These are phyloP conservation scores for Leishmania mexicana DNA, from an alignment of 208 protist species.

Conservation along the genomic window DNA sequence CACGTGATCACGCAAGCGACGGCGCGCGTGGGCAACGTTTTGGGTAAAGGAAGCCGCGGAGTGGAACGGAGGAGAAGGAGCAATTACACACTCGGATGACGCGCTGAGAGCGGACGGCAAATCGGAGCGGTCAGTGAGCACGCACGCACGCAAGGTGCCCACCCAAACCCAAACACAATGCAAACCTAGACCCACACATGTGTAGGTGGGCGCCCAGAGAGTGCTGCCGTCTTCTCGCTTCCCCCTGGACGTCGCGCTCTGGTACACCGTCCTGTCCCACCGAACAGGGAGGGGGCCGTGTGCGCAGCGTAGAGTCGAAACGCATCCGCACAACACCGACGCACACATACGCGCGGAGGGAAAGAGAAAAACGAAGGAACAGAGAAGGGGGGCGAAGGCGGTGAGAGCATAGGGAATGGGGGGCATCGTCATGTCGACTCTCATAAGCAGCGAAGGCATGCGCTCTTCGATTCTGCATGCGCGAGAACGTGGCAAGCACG, in stretches of 20 bases:
- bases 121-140: no score
- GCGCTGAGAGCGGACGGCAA: no score
- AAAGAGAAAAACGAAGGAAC: not conserved
- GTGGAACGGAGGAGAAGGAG: no score
- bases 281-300: not conserved
- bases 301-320: not conserved
- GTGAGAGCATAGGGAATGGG: not conserved
- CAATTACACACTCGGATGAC: no score
- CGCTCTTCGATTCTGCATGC: not conserved
- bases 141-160: not conserved
- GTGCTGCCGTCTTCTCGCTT: not conserved
- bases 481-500: not conserved
- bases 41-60: no score
- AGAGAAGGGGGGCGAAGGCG: constrained; percentile 9
- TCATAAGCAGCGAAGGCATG: not conserved
- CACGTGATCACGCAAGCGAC: no score
- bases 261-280: not conserved
- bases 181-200: not conserved
- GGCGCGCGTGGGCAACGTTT: no score
- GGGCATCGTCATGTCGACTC: not conserved
- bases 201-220: not conserved
- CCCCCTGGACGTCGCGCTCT: not conserved
- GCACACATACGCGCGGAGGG: not conserved
- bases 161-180: not conserved
- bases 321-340: not conserved